A percentile compares a stretch with the other conserved stretches of the same genome.
Conservation (phyloP, 23 red algal genomes). For the Chondrus crispus region DNA sequence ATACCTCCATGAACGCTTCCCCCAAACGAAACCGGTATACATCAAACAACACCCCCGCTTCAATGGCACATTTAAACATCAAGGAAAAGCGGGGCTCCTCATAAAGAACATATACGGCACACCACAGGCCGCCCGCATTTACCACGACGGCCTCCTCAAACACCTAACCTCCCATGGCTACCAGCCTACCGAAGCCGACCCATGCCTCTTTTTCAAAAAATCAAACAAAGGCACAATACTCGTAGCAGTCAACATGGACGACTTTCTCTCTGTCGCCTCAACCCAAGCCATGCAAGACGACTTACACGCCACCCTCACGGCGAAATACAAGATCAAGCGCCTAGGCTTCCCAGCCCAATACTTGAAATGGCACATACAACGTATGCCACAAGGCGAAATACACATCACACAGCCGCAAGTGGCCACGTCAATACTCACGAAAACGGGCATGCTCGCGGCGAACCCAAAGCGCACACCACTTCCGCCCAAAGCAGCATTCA, state of each 20-base stretch:
- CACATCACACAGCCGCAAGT: neutral
- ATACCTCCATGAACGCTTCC: constrained; percentile 20
- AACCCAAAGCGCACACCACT: no score
- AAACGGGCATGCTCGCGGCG: no score
- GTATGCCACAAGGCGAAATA: neutral
- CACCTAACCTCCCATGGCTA: neutral
- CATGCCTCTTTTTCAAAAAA: neutral
- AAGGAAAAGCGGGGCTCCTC: neutral
- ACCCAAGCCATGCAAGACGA: neutral
- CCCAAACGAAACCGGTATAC: neutral
- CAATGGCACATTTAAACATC: neutral
- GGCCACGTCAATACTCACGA: no score
- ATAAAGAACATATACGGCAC: constrained; percentile 16
- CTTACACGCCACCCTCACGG: neutral
- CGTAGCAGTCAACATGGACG: neutral
- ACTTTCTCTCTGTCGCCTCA: neutral
- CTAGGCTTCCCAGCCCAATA: neutral
- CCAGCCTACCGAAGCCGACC: neutral
- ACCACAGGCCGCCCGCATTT: neutral
- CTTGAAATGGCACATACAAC: neutral
- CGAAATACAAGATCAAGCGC: neutral
- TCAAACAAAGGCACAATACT: neutral
- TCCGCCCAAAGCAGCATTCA: no score
- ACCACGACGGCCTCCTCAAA: neutral
- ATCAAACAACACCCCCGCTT: neutral